Evolutionary conservation across 306 rosid genomes (phyloP), one percentile per base, ranked within the genome.

Genomic region (Dicorynia guianensis): DNA sequence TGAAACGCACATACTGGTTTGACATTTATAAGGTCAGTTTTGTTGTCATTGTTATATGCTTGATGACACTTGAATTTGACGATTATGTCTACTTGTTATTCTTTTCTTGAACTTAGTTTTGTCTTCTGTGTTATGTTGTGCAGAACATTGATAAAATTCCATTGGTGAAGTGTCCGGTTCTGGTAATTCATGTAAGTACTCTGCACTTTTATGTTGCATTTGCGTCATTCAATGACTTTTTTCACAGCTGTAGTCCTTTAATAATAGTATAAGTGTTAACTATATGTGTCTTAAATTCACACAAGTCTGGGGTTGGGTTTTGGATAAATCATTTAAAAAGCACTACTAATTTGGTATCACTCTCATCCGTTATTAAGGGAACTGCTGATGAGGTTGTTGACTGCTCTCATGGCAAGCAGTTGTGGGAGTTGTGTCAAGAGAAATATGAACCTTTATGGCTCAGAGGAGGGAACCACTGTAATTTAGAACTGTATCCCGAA

Each of bases 61-160:
- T 47, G 38, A n/a, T 55, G 57, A 30, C 52, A 19, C 44, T 44
- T 72, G 79, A 25, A 60, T 76, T 44, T 40, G 18, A 34, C 57
- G 34, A 14, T 57, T 35, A 13, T 46, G 34, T 63, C 40, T 60
- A 42, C 34, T 19, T 54, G 79, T 17, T 19, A 12, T 47, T 66
- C 15, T 64, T 7, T 63, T 13, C 40, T 71, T 67, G 63, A 80
- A 69, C 38, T 19, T 76, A 3, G 25, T 67, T 79, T 42, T 50
- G 50, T 40, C 7, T 73, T 60, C 38, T 36, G 30, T 25, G 30
- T 25, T 25, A 25, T 82, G 43, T 57, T 73, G 53, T 85, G 86
- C 93, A 91, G 96, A 91, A 91, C 81, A 83, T 88, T 76, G 96
- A 91, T 71, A 89, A 91, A 85, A 88, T 91, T 78, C 89, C 93